Percentiles rank a stretch among this genome's conserved stretches.
These are phyloP conservation scores for Rubus parviflorus DNA, from an alignment of 306 rosid genomes.

Conservation along the genomic window DNA sequence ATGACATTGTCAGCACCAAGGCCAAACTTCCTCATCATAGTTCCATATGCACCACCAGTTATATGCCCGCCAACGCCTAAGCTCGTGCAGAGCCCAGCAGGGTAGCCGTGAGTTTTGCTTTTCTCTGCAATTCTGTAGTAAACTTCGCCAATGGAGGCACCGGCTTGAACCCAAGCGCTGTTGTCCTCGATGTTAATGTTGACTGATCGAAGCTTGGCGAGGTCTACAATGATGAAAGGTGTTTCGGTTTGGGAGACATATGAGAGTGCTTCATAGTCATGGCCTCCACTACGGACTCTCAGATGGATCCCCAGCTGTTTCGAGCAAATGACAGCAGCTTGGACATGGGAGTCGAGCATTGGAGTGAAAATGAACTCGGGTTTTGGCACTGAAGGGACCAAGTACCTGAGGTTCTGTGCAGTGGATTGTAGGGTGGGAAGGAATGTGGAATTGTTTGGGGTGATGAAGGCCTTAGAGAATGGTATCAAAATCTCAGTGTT, in stretches of 20 bases:
- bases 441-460: constrained; percentile 44
- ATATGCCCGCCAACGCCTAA: constrained; percentile 82
- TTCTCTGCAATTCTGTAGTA: constrained; percentile 66
- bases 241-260: constrained; percentile 21
- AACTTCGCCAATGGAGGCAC: constrained; percentile 75
- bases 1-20: constrained; percentile 71
- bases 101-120: constrained; percentile 67
- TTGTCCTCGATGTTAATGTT: constrained; percentile 11
- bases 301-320: constrained; percentile 47
- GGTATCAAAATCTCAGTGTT: constrained; percentile 44
- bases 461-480: constrained; percentile 42
- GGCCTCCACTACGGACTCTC: constrained; percentile 40
- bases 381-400: constrained; percentile 58
- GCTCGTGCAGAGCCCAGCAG: constrained; percentile 81
- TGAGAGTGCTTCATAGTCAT: constrained; percentile 30
- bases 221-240: constrained; percentile 28
- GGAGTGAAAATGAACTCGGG: constrained; percentile 64
- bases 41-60: constrained; percentile 77
- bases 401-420: constrained; percentile 62
- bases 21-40: constrained; percentile 80
- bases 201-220: constrained; percentile 12
- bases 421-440: constrained; percentile 57
- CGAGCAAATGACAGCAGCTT: constrained; percentile 56
- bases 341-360: constrained; percentile 53
- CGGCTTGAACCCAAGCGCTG: constrained; percentile 48